Evolutionary conservation across 2,329 filamentous ascomycete species (phyloP).

Genomic region (Fusarium protoensiforme): DNA sequence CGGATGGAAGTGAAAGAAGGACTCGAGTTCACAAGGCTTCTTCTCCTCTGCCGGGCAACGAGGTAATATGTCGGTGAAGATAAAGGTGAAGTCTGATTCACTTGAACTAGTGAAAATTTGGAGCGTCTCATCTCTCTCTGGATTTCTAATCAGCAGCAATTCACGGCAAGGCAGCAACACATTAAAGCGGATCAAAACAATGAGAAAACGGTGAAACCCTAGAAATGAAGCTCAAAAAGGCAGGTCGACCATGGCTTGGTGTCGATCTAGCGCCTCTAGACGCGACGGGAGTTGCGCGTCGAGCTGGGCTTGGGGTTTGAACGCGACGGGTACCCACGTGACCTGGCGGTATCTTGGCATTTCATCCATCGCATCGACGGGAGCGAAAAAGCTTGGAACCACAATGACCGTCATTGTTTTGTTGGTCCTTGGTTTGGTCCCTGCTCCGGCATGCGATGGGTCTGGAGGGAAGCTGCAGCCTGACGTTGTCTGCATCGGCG

Average conservation of each 20-base stretch:
- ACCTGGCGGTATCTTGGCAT: background rate
- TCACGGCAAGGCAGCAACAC: background rate
- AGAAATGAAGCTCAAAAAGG: background rate
- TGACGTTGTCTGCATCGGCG: background rate
- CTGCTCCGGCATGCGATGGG: background rate
- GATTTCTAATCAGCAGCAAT: slow-evolving; percentile 20
- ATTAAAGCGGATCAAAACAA: background rate
- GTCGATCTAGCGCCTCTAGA: background rate
- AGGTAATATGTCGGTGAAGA: background rate
- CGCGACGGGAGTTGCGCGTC: slow-evolving; percentile 12
- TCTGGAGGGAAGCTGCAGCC: background rate
- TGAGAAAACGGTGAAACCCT: background rate
- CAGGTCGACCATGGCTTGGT: slow-evolving; percentile 3
- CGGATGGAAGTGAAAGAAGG: background rate
- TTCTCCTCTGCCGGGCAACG: background rate
- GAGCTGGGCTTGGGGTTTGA: background rate
- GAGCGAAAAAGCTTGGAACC: background rate
- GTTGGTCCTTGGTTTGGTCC: background rate
- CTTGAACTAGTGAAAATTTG: slow-evolving; percentile 19
- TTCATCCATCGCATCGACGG: background rate
- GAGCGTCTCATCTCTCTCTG: background rate
- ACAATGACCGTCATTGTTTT: background rate
- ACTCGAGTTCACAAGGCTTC: background rate
- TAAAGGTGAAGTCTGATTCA: slow-evolving; percentile 3
- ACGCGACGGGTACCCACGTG: slow-evolving; percentile 35